Base-by-base conservation (phyloP, 2,329 filamentous ascomycete species). In the Escovopsis sp. region DNA sequence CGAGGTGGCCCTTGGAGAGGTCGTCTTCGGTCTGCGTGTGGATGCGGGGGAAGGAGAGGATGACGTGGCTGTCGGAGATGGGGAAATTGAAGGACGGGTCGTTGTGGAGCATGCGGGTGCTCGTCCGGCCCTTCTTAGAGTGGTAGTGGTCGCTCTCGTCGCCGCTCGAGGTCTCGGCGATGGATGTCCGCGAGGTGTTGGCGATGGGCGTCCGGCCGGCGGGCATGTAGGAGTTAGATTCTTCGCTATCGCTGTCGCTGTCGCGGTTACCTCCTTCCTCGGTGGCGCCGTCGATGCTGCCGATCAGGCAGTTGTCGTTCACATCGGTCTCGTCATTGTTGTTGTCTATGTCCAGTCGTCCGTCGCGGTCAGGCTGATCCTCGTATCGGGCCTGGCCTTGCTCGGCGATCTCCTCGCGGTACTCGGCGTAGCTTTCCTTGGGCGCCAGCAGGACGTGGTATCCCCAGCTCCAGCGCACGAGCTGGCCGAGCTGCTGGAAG, bases 391-490 rank as follows among this genome's bases (percentile, higher is more conserved):
- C 77, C 40, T 73, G 64, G 13, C 79, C 72, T 59, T 70, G 67
- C 46, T 74, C 71, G 14, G 60, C 50, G 12, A 62, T 55, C 39
- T 71, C 61, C 25, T 66, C 48, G 34, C 71, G 65, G 39, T 81
- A 77, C 35, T 81, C 74, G 11, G 69, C 63, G 48, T 83, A 84
- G 42, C 71, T 72, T 33, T 79, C 75, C 45, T 84, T 80, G 14
- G 88, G 85, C 14, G 87, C 87, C n/a, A 98, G 66, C 14, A 98
- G 66, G 27, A 96, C 78, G 48, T 94, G 86, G 56, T 94, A 96
- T 10, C 90, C 90, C 90, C 90, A 98, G 43, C 84, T 94, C 90
- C 90, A 98, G 39, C 90, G 75, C 15, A 98, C 78, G 18, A 96
- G 65, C 58, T 98, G 90, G 16, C 90, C 90, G 3, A 98, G 72